A percentile compares a stretch with the other conserved stretches of the same genome.
phyloP scores from a whole-genome alignment of 352 stramenopile genomes.

The Globisporangium nunn region DNA sequence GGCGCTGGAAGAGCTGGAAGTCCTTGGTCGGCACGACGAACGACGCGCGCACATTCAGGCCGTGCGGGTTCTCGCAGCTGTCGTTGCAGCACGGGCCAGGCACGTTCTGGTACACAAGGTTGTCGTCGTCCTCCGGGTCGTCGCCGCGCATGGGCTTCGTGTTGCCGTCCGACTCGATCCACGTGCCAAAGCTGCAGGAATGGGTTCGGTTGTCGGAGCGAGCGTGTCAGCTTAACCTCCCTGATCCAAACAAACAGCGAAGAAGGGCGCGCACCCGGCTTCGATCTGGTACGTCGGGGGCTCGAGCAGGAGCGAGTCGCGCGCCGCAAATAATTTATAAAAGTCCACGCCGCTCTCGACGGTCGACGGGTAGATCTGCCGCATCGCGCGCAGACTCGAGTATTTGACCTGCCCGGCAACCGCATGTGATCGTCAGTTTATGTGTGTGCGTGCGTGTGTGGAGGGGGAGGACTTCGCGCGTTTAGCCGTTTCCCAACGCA shows the following conservation, averaged over 20 bases:
- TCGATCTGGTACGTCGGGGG: constrained; percentile 82
- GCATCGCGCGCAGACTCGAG: constrained; percentile 61
- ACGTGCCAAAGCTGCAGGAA: constrained; percentile 52
- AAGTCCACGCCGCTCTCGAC: constrained; percentile 64
- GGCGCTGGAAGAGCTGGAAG: constrained; percentile 70
- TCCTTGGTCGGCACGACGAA: constrained; percentile 75
- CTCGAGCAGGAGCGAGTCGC: constrained; percentile 70
- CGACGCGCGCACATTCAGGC: constrained; percentile 67
- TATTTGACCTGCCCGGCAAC: constrained; percentile 54
- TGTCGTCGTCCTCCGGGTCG: constrained; percentile 53
- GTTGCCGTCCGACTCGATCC: constrained; percentile 78
- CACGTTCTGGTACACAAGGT: constrained; percentile 69
- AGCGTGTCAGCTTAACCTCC: not conserved
- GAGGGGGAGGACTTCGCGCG: too few relatives aligned
- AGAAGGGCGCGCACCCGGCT: constrained; percentile 30
- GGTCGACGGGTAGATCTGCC: constrained; percentile 64
- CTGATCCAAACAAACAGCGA: too few relatives aligned
- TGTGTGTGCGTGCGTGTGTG: too few relatives aligned
- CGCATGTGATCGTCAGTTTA: too few relatives aligned
- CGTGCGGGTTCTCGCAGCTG: constrained; percentile 77
- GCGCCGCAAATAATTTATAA: constrained; percentile 68
- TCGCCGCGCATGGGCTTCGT: constrained; percentile 73
- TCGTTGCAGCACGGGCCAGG: constrained; percentile 74
- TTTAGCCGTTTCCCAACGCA: constrained; percentile 19
- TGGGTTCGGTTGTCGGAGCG: too few relatives aligned